Conservation (phyloP, 768 basidiomycete genomes). For the Boletus reticulatus region DNA sequence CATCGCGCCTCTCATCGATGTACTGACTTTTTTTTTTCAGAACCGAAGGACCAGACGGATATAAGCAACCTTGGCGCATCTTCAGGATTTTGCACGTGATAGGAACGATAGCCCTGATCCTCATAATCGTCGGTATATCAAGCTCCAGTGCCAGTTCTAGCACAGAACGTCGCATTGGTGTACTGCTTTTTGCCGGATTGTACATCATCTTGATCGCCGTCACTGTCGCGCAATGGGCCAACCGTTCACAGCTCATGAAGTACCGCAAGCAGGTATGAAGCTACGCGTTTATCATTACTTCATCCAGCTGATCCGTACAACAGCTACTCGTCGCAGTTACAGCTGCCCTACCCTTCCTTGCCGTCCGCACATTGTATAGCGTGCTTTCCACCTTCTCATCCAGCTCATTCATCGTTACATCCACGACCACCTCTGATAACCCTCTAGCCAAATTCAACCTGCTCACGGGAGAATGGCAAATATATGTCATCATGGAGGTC, state of each 20-base stretch:
- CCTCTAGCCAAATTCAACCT: slow-evolving; percentile 55
- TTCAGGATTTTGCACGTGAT: slow-evolving; percentile 32
- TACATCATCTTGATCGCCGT: slow-evolving; percentile 46
- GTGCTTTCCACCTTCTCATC: slow-evolving; percentile 57
- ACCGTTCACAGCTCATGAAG: slow-evolving; percentile 37
- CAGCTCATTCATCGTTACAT: slow-evolving; percentile 36
- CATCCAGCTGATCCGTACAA: slow-evolving; percentile 6
- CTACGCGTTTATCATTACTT: neutral
- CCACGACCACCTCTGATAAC: slow-evolving; percentile 23
- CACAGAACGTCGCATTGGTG: slow-evolving; percentile 34
- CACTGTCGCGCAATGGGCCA: slow-evolving; percentile 50
- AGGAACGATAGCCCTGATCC: slow-evolving; percentile 26
- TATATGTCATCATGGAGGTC: slow-evolving; percentile 57
- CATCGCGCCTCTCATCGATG: neutral
- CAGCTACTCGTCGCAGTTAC: slow-evolving; percentile 59
- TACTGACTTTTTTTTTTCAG: slow-evolving; percentile 18
- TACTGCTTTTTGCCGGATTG: slow-evolving; percentile 31
- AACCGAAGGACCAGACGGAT: slow-evolving; percentile 27
- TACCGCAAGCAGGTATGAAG: slow-evolving; percentile 35
- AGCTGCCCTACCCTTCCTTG: slow-evolving; percentile 57
- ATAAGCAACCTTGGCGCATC: neutral
- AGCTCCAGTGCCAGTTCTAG: slow-evolving; percentile 11
- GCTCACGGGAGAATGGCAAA: slow-evolving; percentile 53
- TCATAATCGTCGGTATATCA: slow-evolving; percentile 35
- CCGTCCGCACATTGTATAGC: slow-evolving; percentile 45